phyloP scores from a whole-genome alignment of 148 eudicot species.

The Silene uniflora region DNA sequence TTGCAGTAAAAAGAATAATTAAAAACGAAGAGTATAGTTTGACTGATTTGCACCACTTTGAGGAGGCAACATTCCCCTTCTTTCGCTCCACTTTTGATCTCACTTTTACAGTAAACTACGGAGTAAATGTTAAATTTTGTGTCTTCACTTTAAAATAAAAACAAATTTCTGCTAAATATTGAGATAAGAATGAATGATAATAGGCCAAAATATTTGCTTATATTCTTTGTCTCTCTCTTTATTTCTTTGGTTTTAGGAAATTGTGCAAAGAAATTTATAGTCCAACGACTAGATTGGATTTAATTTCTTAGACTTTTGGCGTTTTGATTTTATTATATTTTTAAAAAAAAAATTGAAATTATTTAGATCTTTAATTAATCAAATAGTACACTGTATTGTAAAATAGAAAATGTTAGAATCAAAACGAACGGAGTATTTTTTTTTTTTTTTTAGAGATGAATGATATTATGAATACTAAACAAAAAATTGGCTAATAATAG shows the following conservation, averaged over 20 bases:
- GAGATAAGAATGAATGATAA: conserved; percentile 8
- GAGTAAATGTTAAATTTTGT: background rate
- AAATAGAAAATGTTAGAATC: too few species aligned
- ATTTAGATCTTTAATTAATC: background rate
- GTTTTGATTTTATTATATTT: background rate
- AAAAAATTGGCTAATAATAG: too few species aligned
- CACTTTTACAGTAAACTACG: background rate
- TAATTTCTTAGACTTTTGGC: background rate
- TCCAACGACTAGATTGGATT: background rate
- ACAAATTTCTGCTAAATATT: background rate
- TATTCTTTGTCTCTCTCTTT: background rate
- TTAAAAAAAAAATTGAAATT: background rate
- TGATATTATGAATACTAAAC: too few species aligned
- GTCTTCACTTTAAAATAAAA: background rate
- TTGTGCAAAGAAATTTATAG: conserved; percentile 16
- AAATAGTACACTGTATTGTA: too few species aligned
- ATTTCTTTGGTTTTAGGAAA: conserved; percentile 30
- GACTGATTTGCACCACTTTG: conserved; percentile 27
- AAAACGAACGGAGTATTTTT: too few species aligned
- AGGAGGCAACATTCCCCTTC: conserved; percentile 20
- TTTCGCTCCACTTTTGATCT: conserved; percentile 11
- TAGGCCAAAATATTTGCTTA: background rate
- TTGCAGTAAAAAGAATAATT: conserved; percentile 11
- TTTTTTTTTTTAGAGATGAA: too few species aligned
- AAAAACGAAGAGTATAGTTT: background rate